Evolutionary conservation across 371 early-diverging fungal genomes (phyloP), one percentile per base, ranked within the genome.

Genomic region (Mortierella sp.): DNA sequence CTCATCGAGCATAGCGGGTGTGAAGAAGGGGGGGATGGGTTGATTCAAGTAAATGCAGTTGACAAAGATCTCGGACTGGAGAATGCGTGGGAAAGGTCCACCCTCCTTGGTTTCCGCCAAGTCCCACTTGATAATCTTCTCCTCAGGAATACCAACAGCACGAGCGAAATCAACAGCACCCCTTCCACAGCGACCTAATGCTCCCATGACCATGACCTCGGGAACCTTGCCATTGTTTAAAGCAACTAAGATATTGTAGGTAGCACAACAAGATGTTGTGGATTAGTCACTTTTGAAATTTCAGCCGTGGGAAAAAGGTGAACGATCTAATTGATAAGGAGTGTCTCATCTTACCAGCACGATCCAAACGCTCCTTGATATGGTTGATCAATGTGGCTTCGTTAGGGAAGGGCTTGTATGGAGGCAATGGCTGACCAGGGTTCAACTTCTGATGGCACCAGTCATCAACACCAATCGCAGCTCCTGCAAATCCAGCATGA

Each of bases 11-110:
- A 91, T 89, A 51, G 93, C 92, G 68, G 85, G 90, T 52, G 96
- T 96, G 81, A 98, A 79, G 86, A 98, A 98, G 26, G 99, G 97
- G 64, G 97, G 96, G 75, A 98, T 97, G 84, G 93, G 90, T 64
- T 92, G 80, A 80, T 91, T 91, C 65, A 98, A 92, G 81, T 98
- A 98, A 86, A 98, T 97, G 87, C 97, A 98, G 92, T 98, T 98
- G 90, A 98, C 93, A 86, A 98, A 98, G 83, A 98, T 94, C 81
- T 97, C 96, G 68, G 89, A 85, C 61, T 93, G 90, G 69, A 95
- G 81, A 66, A 98, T 98, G 76, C 97, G 96, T 43, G 87, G 86
- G 89, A 98, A 98, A 58, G 99, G 99, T 22, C 98, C 98, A 47
- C 97, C 98, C 51, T 83, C 88, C 84, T 92, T 92, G 68, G 99